A percentile compares a stretch with the other conserved stretches of the same genome.
These are phyloP conservation scores for Eleusine indica DNA, from an alignment of 176 grass and related monocot species.

Conservation along the genomic window DNA sequence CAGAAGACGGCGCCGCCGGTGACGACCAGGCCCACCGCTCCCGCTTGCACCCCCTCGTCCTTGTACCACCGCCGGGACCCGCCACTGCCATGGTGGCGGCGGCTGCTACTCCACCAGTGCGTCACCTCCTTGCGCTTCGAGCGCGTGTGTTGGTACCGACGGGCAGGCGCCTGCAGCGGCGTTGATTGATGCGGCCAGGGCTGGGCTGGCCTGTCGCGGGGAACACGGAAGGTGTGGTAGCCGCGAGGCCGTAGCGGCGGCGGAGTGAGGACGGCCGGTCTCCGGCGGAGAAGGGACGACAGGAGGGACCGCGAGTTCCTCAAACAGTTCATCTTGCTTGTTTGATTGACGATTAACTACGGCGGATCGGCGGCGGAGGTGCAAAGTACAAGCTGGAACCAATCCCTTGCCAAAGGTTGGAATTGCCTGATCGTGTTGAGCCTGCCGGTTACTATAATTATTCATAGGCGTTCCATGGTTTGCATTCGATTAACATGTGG, in stretches of 20 bases:
- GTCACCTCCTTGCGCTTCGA: background rate
- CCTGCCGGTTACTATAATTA: too few species aligned
- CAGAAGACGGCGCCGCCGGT: background rate
- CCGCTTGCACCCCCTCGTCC: background rate
- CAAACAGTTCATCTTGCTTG: slow-evolving; percentile 32
- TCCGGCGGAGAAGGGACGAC: slow-evolving; percentile 38
- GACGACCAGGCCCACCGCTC: background rate
- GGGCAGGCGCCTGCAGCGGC: background rate
- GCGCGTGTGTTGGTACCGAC: background rate
- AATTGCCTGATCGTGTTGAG: too few species aligned
- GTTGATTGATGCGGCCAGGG: too few species aligned
- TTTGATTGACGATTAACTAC: too few species aligned
- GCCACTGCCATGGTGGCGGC: background rate
- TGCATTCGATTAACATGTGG: too few species aligned
- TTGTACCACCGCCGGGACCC: slow-evolving; percentile 45
- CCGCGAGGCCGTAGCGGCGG: background rate
- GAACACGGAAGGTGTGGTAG: background rate
- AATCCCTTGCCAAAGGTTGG: too few species aligned
- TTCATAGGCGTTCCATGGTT: too few species aligned
- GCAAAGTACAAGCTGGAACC: too few species aligned
- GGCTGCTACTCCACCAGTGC: slow-evolving; percentile 40
- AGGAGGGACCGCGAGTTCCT: slow-evolving; percentile 46
- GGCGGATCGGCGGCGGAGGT: too few species aligned
- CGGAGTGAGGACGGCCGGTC: too few species aligned
- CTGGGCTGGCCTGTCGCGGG: background rate